These are phyloP conservation scores for Plenodomus biglobosus DNA, from an alignment of 2,329 filamentous ascomycete genomes.

Conservation along the genomic window DNA sequence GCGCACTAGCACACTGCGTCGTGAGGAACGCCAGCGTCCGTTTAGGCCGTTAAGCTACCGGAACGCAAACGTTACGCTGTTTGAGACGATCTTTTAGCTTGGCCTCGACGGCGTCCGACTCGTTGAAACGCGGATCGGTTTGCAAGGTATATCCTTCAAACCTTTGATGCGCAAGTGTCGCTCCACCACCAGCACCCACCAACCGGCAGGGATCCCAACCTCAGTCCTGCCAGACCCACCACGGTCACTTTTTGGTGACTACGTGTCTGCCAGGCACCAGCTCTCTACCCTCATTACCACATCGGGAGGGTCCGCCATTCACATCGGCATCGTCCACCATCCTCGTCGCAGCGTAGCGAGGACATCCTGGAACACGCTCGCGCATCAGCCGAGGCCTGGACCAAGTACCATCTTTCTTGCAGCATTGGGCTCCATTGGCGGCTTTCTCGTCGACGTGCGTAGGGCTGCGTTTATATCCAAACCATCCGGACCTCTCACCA, in stretches of 20 bases:
- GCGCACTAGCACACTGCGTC: slow-evolving; percentile 25
- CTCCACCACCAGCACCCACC: slow-evolving; percentile 30
- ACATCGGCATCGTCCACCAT: slow-evolving; percentile 26
- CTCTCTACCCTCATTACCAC: slow-evolving; percentile 41
- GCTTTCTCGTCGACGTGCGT: slow-evolving; percentile 34
- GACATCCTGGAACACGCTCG: slow-evolving; percentile 38
- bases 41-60: slow-evolving; percentile 37
- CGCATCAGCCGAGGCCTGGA: slow-evolving; percentile 41
- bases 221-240: slow-evolving; percentile 34
- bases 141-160: slow-evolving; percentile 44
- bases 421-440: slow-evolving; percentile 43
- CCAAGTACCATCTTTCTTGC: slow-evolving; percentile 35
- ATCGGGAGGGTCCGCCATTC: slow-evolving; percentile 39
- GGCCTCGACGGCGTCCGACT: slow-evolving; percentile 24
- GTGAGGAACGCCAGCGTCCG: slow-evolving; percentile 34
- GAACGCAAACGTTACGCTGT: slow-evolving; percentile 37
- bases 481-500: slow-evolving; percentile 34
- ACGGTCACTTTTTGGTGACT: slow-evolving; percentile 32
- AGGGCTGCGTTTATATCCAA: slow-evolving; percentile 43
- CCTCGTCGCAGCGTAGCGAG: slow-evolving; percentile 42
- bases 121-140: slow-evolving; percentile 32
- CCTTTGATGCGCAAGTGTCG: slow-evolving; percentile 31
- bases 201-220: slow-evolving; percentile 38
- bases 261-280: slow-evolving; percentile 34
- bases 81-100: slow-evolving; percentile 39